Evolutionary conservation across 257 asterid species (phyloP), one percentile per base, ranked within the genome.

Genomic region (Fraxinus excelsior): DNA sequence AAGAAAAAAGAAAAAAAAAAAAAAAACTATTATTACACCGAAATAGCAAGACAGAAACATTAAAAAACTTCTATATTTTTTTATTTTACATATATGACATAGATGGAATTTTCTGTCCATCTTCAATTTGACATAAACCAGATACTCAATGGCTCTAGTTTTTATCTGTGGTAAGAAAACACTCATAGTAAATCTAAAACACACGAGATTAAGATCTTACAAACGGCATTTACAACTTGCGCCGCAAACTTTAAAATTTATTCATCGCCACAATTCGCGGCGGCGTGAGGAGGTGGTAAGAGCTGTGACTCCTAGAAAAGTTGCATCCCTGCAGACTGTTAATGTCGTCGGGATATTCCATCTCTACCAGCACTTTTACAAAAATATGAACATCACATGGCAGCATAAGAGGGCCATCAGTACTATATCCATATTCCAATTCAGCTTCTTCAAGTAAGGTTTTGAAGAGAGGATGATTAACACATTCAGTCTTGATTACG

Each of bases 401-500:
- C 66, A 91, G 89, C 67, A 70, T 73, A 56, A 91, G 77, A 4
- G 92, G 96, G 18, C 92, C 94, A 2, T 89, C 84, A 25, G 74
- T 71, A 10, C 82, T 79, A 74, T 83, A 85, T 29, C 92, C 94
- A 46, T 83, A 91, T 35, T 89, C 96, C 0, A 85, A 86, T 78
- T 89, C 94, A 3, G 92, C 92, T 80, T 91, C 90, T 80, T 91
- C 96, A 1, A 91, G 90, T 19, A 90, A 58, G 12, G 49, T 73
- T 80, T 79, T 82, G 77, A 90, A 88, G 23, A 84, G 85, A 1
- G 86, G 91, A 64, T 91, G 92, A 70, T 91, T 91, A 42, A 87
- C 80, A 31, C 83, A 85, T 26, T 78, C 74, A 0, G 92, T 89
- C 60, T 74, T 82, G 51, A 91, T 86, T 80, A 83, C 80, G 51